Evolutionary conservation across 2,329 filamentous ascomycete species (phyloP).

Genomic region (Eutypa lata): DNA sequence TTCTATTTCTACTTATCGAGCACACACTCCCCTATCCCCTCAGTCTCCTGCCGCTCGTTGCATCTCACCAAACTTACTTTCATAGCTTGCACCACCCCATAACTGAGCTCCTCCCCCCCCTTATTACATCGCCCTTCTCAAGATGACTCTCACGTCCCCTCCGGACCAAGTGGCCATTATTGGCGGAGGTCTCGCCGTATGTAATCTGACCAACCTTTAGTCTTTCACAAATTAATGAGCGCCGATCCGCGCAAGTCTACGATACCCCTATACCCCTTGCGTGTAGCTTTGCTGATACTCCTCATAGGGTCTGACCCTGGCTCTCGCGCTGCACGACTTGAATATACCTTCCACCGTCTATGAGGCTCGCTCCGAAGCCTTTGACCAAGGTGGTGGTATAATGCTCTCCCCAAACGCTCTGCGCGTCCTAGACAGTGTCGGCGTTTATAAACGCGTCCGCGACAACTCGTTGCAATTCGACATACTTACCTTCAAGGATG

Average conservation of each 20-base stretch:
- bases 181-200: conserved; percentile 10
- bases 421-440: conserved; percentile 47
- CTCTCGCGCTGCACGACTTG: conserved; percentile 50
- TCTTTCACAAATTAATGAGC: neutral
- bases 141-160: conserved; percentile 6
- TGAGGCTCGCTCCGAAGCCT: conserved; percentile 42
- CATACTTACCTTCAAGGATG: conserved; percentile 42
- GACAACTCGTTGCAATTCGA: conserved; percentile 49
- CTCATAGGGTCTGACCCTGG: conserved; percentile 46
- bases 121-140: no score
- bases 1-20: no score
- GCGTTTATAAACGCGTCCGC: conserved; percentile 43
- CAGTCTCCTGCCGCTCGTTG: no score
- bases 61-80: no score
- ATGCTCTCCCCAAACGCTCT: conserved; percentile 60
- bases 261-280: no score
- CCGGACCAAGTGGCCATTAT: conserved; percentile 9
- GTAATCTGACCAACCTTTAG: neutral
- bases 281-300: conserved; percentile 2
- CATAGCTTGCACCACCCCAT: no score
- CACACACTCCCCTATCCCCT: no score
- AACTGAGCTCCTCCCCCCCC: no score
- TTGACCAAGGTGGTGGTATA: conserved; percentile 51
- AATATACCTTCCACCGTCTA: conserved; percentile 49
- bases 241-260: neutral